A percentile compares a stretch with the other conserved stretches of the same genome.
Evolutionary conservation across 345 rosid genomes (phyloP).

Genomic region (Eucalyptus albens): DNA sequence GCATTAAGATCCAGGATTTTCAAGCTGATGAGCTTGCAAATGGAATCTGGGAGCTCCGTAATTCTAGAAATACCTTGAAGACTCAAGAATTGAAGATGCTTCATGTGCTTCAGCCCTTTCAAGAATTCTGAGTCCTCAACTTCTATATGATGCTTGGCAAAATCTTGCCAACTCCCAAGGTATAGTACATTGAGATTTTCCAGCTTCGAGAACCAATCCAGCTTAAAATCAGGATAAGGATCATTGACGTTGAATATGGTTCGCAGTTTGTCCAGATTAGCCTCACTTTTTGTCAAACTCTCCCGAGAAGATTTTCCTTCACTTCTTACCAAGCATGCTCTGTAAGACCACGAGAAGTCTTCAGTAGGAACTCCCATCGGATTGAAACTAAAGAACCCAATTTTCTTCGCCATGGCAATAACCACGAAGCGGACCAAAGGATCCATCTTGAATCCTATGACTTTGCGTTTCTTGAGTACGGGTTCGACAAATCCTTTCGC

Average conservation of each 20-base stretch:
- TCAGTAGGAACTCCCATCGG: conserved; percentile 2
- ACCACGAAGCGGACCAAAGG: conserved; percentile 27
- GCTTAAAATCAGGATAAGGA: conserved; percentile 18
- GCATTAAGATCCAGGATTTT: conserved; percentile 44
- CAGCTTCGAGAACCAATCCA: conserved; percentile 16
- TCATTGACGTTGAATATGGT: conserved; percentile 41
- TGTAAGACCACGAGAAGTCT: not conserved
- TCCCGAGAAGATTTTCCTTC: not conserved
- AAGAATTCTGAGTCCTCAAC: not conserved
- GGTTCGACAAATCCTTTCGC: conserved; percentile 16
- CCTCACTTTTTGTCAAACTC: not conserved
- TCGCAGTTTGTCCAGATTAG: not conserved
- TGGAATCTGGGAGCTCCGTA: conserved; percentile 4
- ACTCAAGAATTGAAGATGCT: conserved; percentile 11
- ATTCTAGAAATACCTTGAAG: conserved; percentile 54
- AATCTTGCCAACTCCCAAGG: conserved; percentile 5
- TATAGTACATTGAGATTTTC: not conserved
- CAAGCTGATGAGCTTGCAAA: conserved; percentile 14
- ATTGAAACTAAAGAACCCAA: conserved; percentile 4
- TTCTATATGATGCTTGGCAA: not conserved
- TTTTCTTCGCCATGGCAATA: conserved; percentile 6
- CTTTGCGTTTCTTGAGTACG: conserved; percentile 6
- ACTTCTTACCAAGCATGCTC: conserved; percentile 26
- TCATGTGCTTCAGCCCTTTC: not conserved
- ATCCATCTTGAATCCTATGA: conserved; percentile 21